Evolutionary conservation across 805 yeast species (phyloP).

Genomic region (Candida fluviatilis): DNA sequence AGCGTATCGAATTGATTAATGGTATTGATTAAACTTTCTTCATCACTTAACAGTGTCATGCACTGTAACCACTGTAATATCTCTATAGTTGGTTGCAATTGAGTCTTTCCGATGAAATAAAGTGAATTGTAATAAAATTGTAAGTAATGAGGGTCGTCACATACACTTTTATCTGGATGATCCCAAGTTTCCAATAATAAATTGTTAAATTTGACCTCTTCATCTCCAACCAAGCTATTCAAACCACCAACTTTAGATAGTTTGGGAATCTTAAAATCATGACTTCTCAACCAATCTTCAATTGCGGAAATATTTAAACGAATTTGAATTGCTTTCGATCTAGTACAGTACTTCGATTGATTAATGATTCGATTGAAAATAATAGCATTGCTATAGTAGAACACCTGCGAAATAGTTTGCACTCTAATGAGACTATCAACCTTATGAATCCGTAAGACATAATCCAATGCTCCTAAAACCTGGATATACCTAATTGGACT

Average conservation of each 20-base stretch:
- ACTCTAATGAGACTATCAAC: slow-evolving; percentile 75
- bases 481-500: slow-evolving; percentile 86
- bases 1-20: slow-evolving; percentile 50
- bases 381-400: slow-evolving; percentile 70
- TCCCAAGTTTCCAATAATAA: slow-evolving; percentile 18
- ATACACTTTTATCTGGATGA: slow-evolving; percentile 7
- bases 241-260: slow-evolving; percentile 32
- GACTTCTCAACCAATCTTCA: slow-evolving; percentile 89
- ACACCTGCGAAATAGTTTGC: slow-evolving; percentile 72
- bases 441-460: slow-evolving; percentile 76
- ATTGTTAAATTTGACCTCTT: slow-evolving; percentile 15
- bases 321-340: slow-evolving; percentile 86
- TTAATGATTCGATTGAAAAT: slow-evolving; percentile 71
- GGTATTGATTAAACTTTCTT: slow-evolving; percentile 56
- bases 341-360: slow-evolving; percentile 65
- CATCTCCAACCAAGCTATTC: slow-evolving; percentile 12
- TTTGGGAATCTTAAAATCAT: slow-evolving; percentile 43
- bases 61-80: slow-evolving; percentile 89
- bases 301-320: slow-evolving; percentile 79
- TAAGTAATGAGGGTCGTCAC: slow-evolving; percentile 33
- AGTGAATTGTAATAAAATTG: slow-evolving; percentile 62
- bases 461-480: slow-evolving; percentile 81
- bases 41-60: slow-evolving; percentile 64
- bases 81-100: slow-evolving; percentile 71
- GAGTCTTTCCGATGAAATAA: slow-evolving; percentile 59